These are phyloP conservation scores for Pochonia chlamydosporia DNA, from an alignment of 2,329 filamentous ascomycete genomes.

Conservation along the genomic window DNA sequence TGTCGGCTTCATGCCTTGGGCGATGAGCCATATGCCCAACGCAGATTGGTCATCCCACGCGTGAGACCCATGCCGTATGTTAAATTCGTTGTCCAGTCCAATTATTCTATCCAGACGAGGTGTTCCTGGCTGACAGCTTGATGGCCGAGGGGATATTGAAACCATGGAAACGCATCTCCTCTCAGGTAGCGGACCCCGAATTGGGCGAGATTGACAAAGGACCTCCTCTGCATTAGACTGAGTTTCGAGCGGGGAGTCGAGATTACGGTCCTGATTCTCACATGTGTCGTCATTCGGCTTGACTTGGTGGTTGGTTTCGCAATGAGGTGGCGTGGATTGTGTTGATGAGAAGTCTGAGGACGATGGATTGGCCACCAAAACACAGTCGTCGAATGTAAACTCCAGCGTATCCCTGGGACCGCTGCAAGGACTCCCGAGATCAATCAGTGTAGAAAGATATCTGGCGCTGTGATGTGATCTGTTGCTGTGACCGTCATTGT, in stretches of 20 bases:
- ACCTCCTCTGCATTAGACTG: not conserved
- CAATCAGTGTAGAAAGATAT: constrained; percentile 19
- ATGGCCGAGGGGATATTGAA: constrained; percentile 1
- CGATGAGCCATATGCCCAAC: constrained; percentile 30
- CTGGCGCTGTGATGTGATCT: constrained; percentile 19
- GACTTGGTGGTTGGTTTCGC: not conserved
- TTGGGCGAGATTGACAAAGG: not conserved
- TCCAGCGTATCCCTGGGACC: constrained; percentile 46
- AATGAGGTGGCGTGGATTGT: not conserved
- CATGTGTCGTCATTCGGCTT: not conserved
- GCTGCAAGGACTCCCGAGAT: constrained; percentile 23
- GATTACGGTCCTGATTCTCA: not conserved
- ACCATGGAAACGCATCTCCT: not conserved
- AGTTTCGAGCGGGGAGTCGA: not conserved
- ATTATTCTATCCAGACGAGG: constrained; percentile 12
- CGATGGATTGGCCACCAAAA: not conserved
- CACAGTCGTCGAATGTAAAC: constrained; percentile 25
- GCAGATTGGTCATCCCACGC: constrained; percentile 27
- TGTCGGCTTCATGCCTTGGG: constrained; percentile 24
- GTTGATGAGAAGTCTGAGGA: constrained; percentile 2
- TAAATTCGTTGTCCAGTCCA: constrained; percentile 21
- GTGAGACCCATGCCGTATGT: constrained; percentile 22
- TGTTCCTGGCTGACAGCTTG: constrained; percentile 5
- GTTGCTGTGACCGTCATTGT: constrained; percentile 27
- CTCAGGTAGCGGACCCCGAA: not conserved